phyloP scores from a whole-genome alignment of 768 basidiomycete species.

The Gyrodon lividus region DNA sequence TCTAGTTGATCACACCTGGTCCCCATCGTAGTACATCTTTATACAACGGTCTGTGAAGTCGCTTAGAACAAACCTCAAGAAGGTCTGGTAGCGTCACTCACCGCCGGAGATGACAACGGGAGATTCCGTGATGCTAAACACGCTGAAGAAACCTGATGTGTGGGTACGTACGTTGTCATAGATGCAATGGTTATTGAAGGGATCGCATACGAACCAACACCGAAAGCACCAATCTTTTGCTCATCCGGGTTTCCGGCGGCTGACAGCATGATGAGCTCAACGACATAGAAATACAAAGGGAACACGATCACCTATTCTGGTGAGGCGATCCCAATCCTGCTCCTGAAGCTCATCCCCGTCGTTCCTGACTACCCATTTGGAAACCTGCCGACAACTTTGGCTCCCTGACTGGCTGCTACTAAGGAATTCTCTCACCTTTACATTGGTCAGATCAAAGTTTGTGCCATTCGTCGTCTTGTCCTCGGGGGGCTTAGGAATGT shows the following conservation, averaged over 20 bases:
- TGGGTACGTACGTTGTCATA: background rate
- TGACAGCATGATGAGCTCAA: conserved; percentile 4
- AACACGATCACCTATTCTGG: conserved; percentile 38
- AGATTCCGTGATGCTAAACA: conserved; percentile 30
- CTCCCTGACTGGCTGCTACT: background rate
- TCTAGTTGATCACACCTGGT: conserved; percentile 8
- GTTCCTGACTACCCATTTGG: conserved; percentile 43
- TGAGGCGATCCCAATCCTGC: conserved; percentile 48
- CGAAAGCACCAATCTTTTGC: conserved; percentile 49
- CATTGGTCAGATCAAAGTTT: background rate
- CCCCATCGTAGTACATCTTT: conserved; percentile 5
- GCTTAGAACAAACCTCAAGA: background rate
- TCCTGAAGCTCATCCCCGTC: conserved; percentile 46
- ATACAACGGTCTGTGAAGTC: background rate
- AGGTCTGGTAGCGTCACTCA: background rate
- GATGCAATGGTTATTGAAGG: background rate
- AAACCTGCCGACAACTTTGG: background rate
- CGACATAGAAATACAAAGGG: background rate
- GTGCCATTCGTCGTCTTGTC: background rate
- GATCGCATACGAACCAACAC: conserved; percentile 25
- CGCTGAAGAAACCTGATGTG: conserved; percentile 24
- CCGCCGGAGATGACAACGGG: conserved; percentile 26
- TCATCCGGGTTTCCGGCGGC: conserved; percentile 56
- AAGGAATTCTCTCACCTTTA: background rate
- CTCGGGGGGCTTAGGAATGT: background rate